Conservation (phyloP, 2,329 filamentous ascomycete genomes). For the Dactylellina leptospora region DNA sequence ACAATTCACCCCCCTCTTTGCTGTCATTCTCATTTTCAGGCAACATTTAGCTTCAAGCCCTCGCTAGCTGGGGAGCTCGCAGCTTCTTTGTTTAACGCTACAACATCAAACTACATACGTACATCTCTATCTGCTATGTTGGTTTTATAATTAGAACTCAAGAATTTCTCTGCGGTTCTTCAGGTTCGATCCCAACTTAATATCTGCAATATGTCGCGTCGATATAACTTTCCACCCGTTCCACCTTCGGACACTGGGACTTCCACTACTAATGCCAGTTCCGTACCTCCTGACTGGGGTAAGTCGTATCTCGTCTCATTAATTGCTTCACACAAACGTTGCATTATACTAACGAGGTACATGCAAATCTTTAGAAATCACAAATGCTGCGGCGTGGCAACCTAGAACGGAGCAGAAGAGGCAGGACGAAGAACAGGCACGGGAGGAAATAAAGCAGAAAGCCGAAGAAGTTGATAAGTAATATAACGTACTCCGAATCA, state of each 20-base stretch:
- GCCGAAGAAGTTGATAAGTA: conserved; percentile 32
- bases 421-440: not conserved
- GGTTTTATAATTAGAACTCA: no score
- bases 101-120: no score
- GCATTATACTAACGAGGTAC: no score
- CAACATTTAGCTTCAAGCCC: no score
- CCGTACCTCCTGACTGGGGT: conserved; percentile 27
- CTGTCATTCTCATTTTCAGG: no score
- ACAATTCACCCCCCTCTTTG: not conserved
- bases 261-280: conserved; percentile 34
- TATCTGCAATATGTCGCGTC: not conserved
- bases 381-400: conserved; percentile 21
- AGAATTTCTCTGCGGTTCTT: not conserved
- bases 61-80: no score
- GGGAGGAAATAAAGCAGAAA: conserved; percentile 5
- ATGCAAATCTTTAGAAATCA: conserved; percentile 5
- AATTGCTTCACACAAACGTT: not conserved
- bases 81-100: no score
- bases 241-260: conserved; percentile 23
- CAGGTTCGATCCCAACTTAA: not conserved
- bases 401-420: not conserved
- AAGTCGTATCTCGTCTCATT: not conserved
- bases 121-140: not conserved
- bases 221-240: not conserved
- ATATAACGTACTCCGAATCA: not conserved